Evolutionary conservation across 2,329 filamentous ascomycete species (phyloP).

Genomic region (Lasiodiplodia gonubiensis): DNA sequence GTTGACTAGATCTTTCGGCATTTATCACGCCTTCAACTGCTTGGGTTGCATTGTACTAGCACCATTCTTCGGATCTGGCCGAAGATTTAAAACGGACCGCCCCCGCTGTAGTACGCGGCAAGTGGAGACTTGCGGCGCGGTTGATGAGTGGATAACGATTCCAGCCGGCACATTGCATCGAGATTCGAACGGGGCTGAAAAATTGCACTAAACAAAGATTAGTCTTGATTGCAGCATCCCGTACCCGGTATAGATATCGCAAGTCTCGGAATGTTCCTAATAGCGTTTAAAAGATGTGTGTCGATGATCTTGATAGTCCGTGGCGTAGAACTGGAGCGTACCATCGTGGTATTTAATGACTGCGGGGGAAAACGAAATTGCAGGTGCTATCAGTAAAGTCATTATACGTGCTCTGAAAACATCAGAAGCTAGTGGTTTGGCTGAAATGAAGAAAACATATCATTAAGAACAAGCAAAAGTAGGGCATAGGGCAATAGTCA

Average conservation of each 20-base stretch:
- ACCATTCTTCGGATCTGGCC: not conserved
- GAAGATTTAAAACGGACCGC: not conserved
- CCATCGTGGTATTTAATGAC: not conserved
- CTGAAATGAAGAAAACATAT: not conserved
- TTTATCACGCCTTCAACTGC: slow-evolving; percentile 1
- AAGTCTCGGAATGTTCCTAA: no score
- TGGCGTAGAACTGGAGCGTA: not conserved
- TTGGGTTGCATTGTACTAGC: not conserved
- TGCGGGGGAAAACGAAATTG: not conserved
- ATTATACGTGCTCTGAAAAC: not conserved
- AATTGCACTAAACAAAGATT: not conserved
- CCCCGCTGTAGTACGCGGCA: not conserved
- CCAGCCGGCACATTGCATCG: not conserved
- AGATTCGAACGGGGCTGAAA: not conserved
- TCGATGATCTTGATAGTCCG: no score
- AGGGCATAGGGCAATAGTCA: not conserved
- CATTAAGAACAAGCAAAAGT: slow-evolving; percentile 4
- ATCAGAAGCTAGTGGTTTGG: not conserved
- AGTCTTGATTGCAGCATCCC: slow-evolving; percentile 10
- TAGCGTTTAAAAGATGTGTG: no score
- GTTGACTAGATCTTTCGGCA: not conserved
- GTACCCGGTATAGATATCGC: not conserved
- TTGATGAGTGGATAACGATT: not conserved
- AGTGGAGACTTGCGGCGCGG: slow-evolving; percentile 3
- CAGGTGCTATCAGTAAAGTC: not conserved